A percentile compares a stretch with the other conserved stretches of the same genome.
phyloP scores from a whole-genome alignment of 163 green algal species.

The Coccomyxa subellipsoidea region DNA sequence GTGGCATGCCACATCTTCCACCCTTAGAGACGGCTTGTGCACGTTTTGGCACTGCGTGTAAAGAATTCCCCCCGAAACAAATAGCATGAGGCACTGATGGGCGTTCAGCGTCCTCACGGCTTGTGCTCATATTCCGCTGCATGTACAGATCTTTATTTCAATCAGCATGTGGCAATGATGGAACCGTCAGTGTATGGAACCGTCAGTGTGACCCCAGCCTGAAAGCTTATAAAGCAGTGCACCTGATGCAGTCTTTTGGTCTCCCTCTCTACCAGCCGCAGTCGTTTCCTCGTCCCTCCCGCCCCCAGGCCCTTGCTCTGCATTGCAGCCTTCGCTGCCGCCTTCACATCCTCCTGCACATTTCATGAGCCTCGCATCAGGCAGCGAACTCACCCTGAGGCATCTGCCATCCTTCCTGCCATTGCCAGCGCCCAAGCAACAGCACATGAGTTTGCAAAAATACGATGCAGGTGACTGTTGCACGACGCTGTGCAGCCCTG shows the following conservation, averaged over 20 bases:
- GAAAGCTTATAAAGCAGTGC: background rate
- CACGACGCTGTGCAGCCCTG: no score
- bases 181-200: background rate
- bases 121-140: background rate
- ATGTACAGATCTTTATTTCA: background rate
- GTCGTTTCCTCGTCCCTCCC: background rate
- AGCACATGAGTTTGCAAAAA: background rate
- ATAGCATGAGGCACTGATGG: background rate
- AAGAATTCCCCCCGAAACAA: background rate
- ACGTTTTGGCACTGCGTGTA: background rate
- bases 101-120: background rate
- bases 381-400: no score
- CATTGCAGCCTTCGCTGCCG: background rate
- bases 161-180: background rate
- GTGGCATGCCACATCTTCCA: background rate
- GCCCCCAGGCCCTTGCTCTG: background rate
- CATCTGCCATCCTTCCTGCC: no score
- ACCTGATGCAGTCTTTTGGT: slow-evolving; percentile 35
- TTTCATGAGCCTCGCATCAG: background rate
- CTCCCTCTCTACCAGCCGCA: slow-evolving; percentile 32
- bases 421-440: no score
- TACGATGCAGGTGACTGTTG: background rate
- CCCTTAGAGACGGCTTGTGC: background rate
- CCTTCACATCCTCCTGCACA: background rate
- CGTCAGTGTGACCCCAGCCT: no score